Conservation (phyloP, 2,329 filamentous ascomycete species). For the Pleurostoma richardsiae region DNA sequence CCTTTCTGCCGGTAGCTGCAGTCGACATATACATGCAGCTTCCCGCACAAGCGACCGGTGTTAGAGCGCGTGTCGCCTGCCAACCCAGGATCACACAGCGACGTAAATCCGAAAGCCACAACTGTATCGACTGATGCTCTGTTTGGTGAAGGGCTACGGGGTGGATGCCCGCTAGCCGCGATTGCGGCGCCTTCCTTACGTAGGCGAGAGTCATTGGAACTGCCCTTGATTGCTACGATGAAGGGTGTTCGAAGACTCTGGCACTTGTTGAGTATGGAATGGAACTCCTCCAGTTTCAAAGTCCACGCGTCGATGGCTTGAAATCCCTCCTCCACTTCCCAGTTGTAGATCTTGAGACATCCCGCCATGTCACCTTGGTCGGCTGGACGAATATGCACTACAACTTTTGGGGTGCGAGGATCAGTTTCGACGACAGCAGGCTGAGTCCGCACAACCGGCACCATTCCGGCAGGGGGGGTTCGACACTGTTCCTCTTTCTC, state of each 20-base stretch:
- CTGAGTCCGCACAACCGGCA: neutral
- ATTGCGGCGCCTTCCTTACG: neutral
- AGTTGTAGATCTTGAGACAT: slow-evolving; percentile 10
- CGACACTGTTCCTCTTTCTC: neutral
- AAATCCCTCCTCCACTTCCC: slow-evolving; percentile 9
- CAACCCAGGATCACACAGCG: slow-evolving; percentile 2
- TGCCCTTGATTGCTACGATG: slow-evolving; percentile 7
- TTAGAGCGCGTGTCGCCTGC: slow-evolving; percentile 2
- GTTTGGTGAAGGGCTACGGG: neutral
- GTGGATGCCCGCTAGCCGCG: neutral
- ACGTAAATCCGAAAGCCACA: slow-evolving; percentile 7
- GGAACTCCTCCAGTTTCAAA: slow-evolving; percentile 3
- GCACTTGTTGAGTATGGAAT: slow-evolving; percentile 3
- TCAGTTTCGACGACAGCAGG: neutral
- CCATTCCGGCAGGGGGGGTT: neutral
- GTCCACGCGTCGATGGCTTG: slow-evolving; percentile 8
- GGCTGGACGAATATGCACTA: slow-evolving; percentile 5
- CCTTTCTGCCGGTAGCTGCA: slow-evolving; percentile 5
- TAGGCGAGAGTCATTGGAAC: neutral
- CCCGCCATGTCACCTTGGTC: slow-evolving; percentile 3
- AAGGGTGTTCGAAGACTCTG: slow-evolving; percentile 3
- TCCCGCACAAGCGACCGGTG: slow-evolving; percentile 6
- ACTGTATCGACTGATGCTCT: slow-evolving; percentile 1
- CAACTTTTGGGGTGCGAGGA: neutral
- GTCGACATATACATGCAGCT: slow-evolving; percentile 7